These are phyloP conservation scores for Skeletonema potamos DNA, from an alignment of 108 stramenopile species.

Conservation along the genomic window DNA sequence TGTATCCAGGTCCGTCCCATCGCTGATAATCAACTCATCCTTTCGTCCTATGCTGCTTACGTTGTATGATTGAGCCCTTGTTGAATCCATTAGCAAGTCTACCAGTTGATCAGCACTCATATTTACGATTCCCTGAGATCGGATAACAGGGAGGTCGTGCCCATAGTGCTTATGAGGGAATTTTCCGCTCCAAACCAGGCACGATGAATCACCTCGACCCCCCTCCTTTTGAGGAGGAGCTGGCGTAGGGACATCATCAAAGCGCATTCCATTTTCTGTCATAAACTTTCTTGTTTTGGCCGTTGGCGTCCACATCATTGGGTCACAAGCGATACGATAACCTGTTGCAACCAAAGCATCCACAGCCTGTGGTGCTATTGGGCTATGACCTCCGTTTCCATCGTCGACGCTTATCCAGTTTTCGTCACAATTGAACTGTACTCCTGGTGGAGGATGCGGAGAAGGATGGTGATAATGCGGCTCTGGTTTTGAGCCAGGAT, in stretches of 20 bases:
- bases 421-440: conserved; percentile 40
- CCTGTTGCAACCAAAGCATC: conserved; percentile 44
- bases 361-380: conserved; percentile 49
- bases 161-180: conserved; percentile 71
- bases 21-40: conserved; percentile 61
- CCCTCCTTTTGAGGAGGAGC: conserved; percentile 41
- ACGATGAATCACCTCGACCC: conserved; percentile 21
- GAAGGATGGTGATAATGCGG: conserved; percentile 48
- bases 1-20: conserved; percentile 43
- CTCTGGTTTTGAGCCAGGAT: conserved; percentile 27
- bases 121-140: conserved; percentile 59
- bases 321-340: conserved; percentile 29
- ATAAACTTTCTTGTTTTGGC: conserved; percentile 37
- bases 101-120: conserved; percentile 59
- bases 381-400: conserved; percentile 34
- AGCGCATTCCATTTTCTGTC: conserved; percentile 40
- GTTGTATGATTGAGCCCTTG: conserved; percentile 78
- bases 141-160: conserved; percentile 68
- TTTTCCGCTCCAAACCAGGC: conserved; percentile 66
- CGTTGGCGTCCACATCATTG: conserved; percentile 51
- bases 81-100: conserved; percentile 72
- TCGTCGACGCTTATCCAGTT: conserved; percentile 43
- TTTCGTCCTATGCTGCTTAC: conserved; percentile 68
- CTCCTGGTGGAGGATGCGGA: conserved; percentile 40
- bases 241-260: conserved; percentile 36